Conservation (phyloP, 2,329 filamentous ascomycete genomes). For the Nothophaeocryptopus gaeumannii region DNA sequence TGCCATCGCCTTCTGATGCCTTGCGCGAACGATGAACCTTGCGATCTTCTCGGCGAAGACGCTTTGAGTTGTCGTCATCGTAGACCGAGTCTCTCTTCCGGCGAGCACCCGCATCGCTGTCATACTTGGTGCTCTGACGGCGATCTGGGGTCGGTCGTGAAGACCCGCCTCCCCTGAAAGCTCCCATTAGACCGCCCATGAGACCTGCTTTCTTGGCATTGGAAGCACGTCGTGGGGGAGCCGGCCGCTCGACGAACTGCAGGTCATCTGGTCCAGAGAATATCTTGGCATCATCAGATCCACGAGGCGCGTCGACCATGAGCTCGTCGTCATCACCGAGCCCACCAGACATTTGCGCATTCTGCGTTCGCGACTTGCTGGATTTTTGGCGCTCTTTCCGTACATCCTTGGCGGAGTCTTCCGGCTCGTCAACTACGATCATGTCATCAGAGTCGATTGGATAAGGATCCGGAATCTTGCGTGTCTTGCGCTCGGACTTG, state of each 20-base stretch:
- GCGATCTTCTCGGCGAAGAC: slow-evolving; percentile 37
- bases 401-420: slow-evolving; percentile 38
- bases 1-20: slow-evolving; percentile 29
- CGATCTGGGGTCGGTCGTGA: slow-evolving; percentile 28
- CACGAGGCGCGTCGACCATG: slow-evolving; percentile 40
- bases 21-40: slow-evolving; percentile 33
- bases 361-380: slow-evolving; percentile 43
- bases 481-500: slow-evolving; percentile 52
- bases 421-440: slow-evolving; percentile 53
- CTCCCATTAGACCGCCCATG: slow-evolving; percentile 56
- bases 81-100: slow-evolving; percentile 34
- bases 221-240: slow-evolving; percentile 58
- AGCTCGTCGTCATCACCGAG: slow-evolving; percentile 42
- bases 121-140: slow-evolving; percentile 33
- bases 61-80: slow-evolving; percentile 35
- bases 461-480: slow-evolving; percentile 56
- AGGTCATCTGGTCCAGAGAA: slow-evolving; percentile 51
- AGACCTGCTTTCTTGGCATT: slow-evolving; percentile 56
- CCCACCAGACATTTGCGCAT: slow-evolving; percentile 39
- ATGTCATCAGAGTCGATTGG: slow-evolving; percentile 58
- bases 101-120: slow-evolving; percentile 34
- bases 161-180: slow-evolving; percentile 24
- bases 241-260: slow-evolving; percentile 52
- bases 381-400: slow-evolving; percentile 36
- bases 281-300: slow-evolving; percentile 41